Percentiles rank a stretch among this genome's conserved stretches.
Evolutionary conservation across 352 stramenopile species (phyloP).

Genomic region (Phytophthora megakarya): DNA sequence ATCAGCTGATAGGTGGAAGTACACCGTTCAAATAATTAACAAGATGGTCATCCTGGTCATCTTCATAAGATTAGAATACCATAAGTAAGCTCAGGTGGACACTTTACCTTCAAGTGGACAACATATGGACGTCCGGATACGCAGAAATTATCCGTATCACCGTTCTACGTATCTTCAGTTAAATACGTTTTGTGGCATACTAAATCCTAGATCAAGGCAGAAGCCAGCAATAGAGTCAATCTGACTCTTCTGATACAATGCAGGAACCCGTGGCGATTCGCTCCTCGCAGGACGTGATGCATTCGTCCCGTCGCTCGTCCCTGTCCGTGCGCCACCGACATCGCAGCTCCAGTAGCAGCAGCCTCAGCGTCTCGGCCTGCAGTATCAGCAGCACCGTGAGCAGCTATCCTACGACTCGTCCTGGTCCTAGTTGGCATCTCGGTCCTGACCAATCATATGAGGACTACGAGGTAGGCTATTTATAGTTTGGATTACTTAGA

Average conservation of each 20-base stretch:
- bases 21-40: slow-evolving; percentile 9
- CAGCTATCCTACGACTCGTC: slow-evolving; percentile 21
- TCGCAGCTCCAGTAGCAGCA: slow-evolving; percentile 39
- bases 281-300: slow-evolving; percentile 15
- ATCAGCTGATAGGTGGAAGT: slow-evolving; percentile 20
- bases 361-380: slow-evolving; percentile 43
- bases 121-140: not conserved
- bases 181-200: slow-evolving; percentile 7
- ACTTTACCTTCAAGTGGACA: slow-evolving; percentile 11
- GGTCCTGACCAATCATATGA: slow-evolving; percentile 37
- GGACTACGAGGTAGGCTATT: slow-evolving; percentile 38
- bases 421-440: slow-evolving; percentile 26
- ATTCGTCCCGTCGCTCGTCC: slow-evolving; percentile 23
- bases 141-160: not conserved
- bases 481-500: not conserved
- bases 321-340: slow-evolving; percentile 23
- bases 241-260: slow-evolving; percentile 26
- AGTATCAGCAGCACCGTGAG: slow-evolving; percentile 37
- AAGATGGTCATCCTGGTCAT: slow-evolving; percentile 11
- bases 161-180: not conserved
- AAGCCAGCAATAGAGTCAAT: slow-evolving; percentile 13
- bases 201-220: slow-evolving; percentile 1
- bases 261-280: slow-evolving; percentile 26
- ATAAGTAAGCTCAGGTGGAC: slow-evolving; percentile 11
- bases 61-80: not conserved